phyloP scores from a whole-genome alignment of 352 stramenopile species.

The Pythium sukuiense region DNA sequence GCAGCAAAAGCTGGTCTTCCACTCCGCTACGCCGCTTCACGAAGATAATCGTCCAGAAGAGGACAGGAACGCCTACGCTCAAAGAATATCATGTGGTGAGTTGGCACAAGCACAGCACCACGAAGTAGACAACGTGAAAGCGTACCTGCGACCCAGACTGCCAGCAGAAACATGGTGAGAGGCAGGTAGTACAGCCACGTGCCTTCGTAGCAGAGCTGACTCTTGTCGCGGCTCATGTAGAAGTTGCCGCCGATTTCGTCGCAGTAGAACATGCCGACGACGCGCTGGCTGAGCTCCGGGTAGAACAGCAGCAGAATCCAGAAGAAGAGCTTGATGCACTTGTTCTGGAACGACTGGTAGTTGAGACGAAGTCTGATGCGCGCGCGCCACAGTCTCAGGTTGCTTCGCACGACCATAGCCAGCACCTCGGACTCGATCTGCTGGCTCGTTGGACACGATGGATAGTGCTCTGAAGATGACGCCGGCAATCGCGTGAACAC shows the following conservation, averaged over 20 bases:
- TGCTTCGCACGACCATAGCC: conserved; percentile 67
- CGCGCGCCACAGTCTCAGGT: conserved; percentile 65
- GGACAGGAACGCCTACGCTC: conserved; percentile 55
- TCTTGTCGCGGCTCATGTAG: conserved; percentile 69
- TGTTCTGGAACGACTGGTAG: conserved; percentile 74
- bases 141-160: conserved; percentile 68
- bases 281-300: conserved; percentile 66
- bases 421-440: conserved; percentile 50
- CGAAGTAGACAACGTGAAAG: neutral
- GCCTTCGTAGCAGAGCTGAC: conserved; percentile 52
- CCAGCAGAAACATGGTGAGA: conserved; percentile 39
- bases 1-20: conserved; percentile 46
- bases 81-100: neutral
- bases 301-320: conserved; percentile 77
- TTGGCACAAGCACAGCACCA: neutral
- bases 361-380: conserved; percentile 71
- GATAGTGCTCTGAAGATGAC: conserved; percentile 43
- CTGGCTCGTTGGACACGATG: conserved; percentile 54
- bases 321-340: conserved; percentile 76
- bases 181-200: conserved; percentile 63
- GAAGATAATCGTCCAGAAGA: conserved; percentile 70
- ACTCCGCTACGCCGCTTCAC: conserved; percentile 51
- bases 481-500: conserved; percentile 40
- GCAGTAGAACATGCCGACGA: conserved; percentile 75
- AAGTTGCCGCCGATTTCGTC: conserved; percentile 58